These are phyloP conservation scores for Austroboletus niveus DNA, from an alignment of 1,284 basidiomycete genomes.

Conservation along the genomic window DNA sequence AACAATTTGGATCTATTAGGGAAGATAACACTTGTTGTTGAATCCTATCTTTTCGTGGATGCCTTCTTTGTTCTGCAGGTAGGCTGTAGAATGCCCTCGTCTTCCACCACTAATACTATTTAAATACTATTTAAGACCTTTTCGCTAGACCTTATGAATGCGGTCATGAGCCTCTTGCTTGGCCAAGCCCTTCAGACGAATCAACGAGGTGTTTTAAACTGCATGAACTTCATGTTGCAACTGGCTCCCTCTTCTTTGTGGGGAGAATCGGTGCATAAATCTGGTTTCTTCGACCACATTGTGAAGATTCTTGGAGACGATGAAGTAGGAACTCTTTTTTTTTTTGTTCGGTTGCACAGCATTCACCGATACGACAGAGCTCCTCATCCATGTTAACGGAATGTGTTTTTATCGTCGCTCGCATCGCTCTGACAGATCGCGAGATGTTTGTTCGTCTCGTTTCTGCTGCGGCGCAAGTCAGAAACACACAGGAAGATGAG, in stretches of 20 bases:
- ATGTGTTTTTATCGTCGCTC: conserved; percentile 65
- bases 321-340: conserved; percentile 45
- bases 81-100: conserved; percentile 11
- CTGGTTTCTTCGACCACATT: conserved; percentile 64
- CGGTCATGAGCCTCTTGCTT: conserved; percentile 49
- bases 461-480: conserved; percentile 50
- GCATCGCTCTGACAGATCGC: conserved; percentile 62
- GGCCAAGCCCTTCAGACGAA: conserved; percentile 52
- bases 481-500: conserved; percentile 48
- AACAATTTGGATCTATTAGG: conserved; percentile 76
- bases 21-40: conserved; percentile 66
- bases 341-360: conserved; percentile 1
- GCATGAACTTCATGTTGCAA: conserved; percentile 60
- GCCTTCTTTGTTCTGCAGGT: conserved; percentile 69
- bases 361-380: conserved; percentile 37
- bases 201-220: conserved; percentile 53
- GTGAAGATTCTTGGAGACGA: conserved; percentile 59
- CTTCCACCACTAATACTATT: conserved; percentile 2
- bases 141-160: conserved; percentile 53
- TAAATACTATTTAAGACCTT: conserved; percentile 39
- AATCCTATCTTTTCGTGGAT: conserved; percentile 81
- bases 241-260: conserved; percentile 58
- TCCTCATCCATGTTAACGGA: conserved; percentile 58
- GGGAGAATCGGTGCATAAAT: conserved; percentile 68
- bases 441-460: conserved; percentile 67